Percentiles rank a stretch among this genome's conserved stretches.
These are phyloP conservation scores for Umbelopsis ramanniana DNA, from an alignment of 192 early-diverging fungal genomes.

Conservation along the genomic window DNA sequence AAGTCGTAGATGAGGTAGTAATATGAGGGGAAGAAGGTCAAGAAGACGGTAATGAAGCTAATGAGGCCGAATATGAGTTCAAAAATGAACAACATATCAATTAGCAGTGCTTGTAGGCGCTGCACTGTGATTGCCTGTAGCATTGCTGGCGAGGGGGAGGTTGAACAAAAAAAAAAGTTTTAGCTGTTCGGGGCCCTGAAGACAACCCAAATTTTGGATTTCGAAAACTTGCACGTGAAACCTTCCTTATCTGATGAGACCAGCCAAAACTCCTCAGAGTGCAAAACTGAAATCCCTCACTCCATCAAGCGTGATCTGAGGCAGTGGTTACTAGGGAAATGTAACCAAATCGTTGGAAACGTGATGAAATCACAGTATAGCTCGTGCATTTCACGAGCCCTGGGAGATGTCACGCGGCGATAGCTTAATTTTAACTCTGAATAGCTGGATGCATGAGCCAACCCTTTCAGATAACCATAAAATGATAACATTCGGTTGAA, in stretches of 20 bases:
- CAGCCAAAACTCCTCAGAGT: no score
- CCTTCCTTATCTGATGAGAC: conserved; percentile 1
- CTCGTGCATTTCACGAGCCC: no score
- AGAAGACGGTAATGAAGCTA: conserved; percentile 16
- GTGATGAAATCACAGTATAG: no score
- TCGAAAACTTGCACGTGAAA: neutral
- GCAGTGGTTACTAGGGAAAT: no score
- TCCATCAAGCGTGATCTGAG: no score
- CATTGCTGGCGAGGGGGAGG: neutral
- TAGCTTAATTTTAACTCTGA: neutral
- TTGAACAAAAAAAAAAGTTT: neutral
- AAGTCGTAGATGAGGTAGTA: conserved; percentile 22
- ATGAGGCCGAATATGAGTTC: conserved; percentile 21
- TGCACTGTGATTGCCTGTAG: conserved; percentile 11
- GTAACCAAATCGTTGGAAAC: no score
- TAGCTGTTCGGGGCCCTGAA: neutral
- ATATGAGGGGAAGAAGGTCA: conserved; percentile 13
- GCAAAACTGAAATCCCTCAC: no score
- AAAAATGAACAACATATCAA: conserved; percentile 15
- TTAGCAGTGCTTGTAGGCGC: conserved; percentile 3
- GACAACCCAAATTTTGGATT: conserved; percentile 10
- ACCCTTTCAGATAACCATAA: no score
- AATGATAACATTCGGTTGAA: no score
- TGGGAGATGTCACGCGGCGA: neutral
- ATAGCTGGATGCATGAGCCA: no score